Evolutionary conservation across 345 rosid genomes (phyloP).

Genomic region (Bruguiera parviflora): DNA sequence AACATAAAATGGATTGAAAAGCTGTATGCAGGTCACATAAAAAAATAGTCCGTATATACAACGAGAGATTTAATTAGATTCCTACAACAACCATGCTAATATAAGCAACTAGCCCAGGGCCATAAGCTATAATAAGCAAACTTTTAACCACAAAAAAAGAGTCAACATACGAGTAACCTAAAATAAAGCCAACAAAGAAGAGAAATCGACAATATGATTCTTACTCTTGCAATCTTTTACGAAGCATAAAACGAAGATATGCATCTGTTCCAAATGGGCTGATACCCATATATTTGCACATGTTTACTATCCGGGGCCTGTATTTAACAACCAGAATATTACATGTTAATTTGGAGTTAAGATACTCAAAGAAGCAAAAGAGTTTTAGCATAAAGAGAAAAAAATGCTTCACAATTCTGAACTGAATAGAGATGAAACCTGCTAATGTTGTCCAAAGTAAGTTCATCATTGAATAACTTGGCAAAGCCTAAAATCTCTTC

Average conservation of each 20-base stretch:
- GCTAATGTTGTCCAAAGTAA: conserved; percentile 93
- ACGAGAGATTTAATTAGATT: too few relatives aligned
- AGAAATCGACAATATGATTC: conserved; percentile 20
- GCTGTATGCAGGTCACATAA: too few relatives aligned
- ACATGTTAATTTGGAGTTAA: background rate
- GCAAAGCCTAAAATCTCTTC: conserved; percentile 98
- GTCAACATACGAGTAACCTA: background rate
- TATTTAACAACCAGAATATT: conserved; percentile 22
- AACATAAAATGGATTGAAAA: too few relatives aligned
- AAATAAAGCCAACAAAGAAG: conserved; percentile 1
- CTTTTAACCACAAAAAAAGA: background rate
- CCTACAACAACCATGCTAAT: background rate
- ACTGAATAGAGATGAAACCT: conserved; percentile 44
- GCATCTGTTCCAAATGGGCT: conserved; percentile 95
- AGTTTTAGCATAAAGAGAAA: background rate
- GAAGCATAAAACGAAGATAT: conserved; percentile 88
- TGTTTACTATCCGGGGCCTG: conserved; percentile 92
- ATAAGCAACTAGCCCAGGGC: background rate
- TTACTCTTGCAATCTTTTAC: conserved; percentile 83
- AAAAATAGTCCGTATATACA: too few relatives aligned
- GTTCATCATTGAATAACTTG: conserved; percentile 89
- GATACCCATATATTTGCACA: conserved; percentile 99
- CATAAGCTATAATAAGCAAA: background rate
- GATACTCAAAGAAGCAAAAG: background rate
- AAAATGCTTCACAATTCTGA: background rate